These are phyloP conservation scores for Gloeopeniophorella convolvens DNA, from an alignment of 768 basidiomycete species.

Conservation along the genomic window DNA sequence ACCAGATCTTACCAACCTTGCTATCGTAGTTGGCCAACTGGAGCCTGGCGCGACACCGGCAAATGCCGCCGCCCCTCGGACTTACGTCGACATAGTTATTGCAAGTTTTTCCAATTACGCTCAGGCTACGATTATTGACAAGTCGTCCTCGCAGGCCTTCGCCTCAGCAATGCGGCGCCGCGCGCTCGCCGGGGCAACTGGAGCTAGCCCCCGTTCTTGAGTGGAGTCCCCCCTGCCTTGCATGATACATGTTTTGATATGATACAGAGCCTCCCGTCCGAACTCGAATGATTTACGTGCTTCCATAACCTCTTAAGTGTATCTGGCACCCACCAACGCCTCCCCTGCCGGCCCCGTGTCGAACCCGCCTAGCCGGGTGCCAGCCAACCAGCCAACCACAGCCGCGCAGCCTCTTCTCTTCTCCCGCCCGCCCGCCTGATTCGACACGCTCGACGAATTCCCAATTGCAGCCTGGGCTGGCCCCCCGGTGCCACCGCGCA, in stretches of 20 bases:
- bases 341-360: no score
- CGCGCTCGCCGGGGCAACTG: not conserved
- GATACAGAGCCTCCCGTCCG: no score
- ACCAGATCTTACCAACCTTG: slow-evolving; percentile 1
- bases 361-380: no score
- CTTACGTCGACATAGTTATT: not conserved
- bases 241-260: not conserved
- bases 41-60: not conserved
- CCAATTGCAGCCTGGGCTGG: slow-evolving; percentile 6
- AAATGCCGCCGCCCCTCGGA: not conserved
- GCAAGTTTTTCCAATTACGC: slow-evolving; percentile 4
- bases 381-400: no score
- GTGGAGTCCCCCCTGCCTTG: not conserved
- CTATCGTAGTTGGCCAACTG: slow-evolving; percentile 7
- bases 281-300: no score
- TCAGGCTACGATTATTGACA: not conserved
- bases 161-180: slow-evolving; percentile 6
- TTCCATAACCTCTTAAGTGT: no score
- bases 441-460: slow-evolving; percentile 4
- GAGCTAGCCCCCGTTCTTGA: not conserved
- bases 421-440: no score
- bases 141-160: not conserved
- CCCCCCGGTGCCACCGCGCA: slow-evolving; percentile 5
- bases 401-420: no score
- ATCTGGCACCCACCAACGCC: no score